These are phyloP conservation scores for Acacia crassicarpa DNA, from an alignment of 306 rosid genomes.

Conservation along the genomic window DNA sequence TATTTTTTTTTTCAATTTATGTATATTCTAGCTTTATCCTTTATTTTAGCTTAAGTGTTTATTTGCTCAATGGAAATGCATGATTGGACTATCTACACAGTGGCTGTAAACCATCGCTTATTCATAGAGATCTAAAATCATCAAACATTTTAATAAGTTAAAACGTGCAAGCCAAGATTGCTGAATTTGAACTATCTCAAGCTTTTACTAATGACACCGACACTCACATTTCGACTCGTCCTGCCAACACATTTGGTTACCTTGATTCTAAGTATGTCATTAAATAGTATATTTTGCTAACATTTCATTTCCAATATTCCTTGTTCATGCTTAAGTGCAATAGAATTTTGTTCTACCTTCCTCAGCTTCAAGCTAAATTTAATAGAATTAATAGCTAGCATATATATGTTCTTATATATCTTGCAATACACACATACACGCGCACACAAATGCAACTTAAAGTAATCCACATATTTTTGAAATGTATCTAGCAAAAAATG, in stretches of 20 bases:
- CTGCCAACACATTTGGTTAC: constrained; percentile 33
- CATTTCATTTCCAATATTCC: no score
- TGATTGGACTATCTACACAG: background rate
- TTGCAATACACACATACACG: no score
- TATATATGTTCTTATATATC: no score
- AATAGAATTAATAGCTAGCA: no score
- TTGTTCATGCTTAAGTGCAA: no score
- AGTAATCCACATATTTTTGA: no score
- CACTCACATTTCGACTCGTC: constrained; percentile 29
- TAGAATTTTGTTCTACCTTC: no score
- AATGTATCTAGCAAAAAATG: no score
- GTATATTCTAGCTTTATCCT: background rate
- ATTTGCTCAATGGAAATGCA: background rate
- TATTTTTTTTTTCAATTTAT: background rate
- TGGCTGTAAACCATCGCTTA: constrained; percentile 16
- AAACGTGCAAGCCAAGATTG: constrained; percentile 36
- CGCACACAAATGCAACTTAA: no score
- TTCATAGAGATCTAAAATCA: constrained; percentile 32
- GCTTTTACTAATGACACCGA: constrained; percentile 19
- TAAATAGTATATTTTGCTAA: no score
- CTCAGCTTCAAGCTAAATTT: no score
- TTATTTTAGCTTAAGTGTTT: background rate
- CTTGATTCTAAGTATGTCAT: background rate
- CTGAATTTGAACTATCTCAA: constrained; percentile 36
- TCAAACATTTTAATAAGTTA: constrained; percentile 37